Evolutionary conservation across 2,329 filamentous ascomycete species (phyloP).

Genomic region (Aspergillus novoparasiticus): DNA sequence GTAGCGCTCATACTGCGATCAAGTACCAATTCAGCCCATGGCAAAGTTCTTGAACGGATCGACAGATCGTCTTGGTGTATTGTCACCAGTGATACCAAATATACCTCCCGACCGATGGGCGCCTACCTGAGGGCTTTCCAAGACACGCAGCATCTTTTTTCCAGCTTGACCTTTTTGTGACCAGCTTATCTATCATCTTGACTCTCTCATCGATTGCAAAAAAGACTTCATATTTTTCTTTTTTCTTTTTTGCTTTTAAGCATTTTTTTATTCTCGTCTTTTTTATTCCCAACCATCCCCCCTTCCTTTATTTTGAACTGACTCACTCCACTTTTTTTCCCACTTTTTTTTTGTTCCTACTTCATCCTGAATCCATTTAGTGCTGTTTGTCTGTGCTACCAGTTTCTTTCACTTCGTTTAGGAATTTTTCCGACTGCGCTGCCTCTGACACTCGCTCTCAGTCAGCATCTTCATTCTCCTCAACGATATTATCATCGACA

Average conservation of each 20-base stretch:
- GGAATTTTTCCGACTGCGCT: constrained; percentile 8
- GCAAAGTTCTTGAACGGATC: constrained; percentile 10
- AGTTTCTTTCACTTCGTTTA: constrained; percentile 13
- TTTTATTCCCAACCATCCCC: constrained; percentile 21
- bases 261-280: constrained; percentile 22
- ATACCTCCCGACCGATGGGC: not conserved
- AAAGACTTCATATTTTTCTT: constrained; percentile 25
- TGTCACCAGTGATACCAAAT: constrained; percentile 17
- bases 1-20: constrained; percentile 13
- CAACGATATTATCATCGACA: not conserved
- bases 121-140: constrained; percentile 4
- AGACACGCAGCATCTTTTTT: constrained; percentile 29
- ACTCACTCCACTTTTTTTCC: constrained; percentile 1
- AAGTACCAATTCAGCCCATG: constrained; percentile 12
- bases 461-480: not conserved
- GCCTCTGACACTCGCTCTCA: constrained; percentile 3
- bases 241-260: constrained; percentile 12
- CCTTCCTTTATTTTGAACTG: constrained; percentile 17
- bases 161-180: constrained; percentile 15
- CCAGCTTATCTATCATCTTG: constrained; percentile 21
- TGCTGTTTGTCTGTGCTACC: constrained; percentile 13
- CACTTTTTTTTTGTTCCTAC: constrained; percentile 7
- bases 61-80: constrained; percentile 23
- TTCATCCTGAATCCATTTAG: not conserved
- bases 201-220: constrained; percentile 11